Evolutionary conservation across 495 filamentous ascomycete species (phyloP).

Genomic region (Penicillium lagena): DNA sequence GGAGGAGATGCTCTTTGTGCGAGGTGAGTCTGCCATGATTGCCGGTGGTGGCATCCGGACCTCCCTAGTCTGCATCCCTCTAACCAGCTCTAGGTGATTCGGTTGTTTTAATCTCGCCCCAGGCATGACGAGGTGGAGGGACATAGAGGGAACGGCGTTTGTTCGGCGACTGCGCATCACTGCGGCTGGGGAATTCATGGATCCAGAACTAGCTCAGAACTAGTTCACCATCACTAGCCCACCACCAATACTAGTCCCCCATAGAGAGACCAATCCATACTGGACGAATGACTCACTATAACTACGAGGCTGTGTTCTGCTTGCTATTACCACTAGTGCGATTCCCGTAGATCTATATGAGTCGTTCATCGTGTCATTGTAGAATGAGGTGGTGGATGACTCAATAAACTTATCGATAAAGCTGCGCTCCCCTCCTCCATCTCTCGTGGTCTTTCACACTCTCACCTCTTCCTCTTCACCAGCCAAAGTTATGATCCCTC

Average conservation of each 20-base stretch:
- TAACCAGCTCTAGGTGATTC: constrained; percentile 64
- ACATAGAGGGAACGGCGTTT: constrained; percentile 9
- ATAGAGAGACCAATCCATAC: constrained; percentile 16
- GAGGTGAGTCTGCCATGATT: constrained; percentile 54
- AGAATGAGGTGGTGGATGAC: constrained; percentile 15
- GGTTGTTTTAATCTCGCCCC: constrained; percentile 90
- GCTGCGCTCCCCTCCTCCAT: constrained; percentile 13
- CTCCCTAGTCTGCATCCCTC: constrained; percentile 3
- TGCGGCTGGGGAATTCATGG: no score
- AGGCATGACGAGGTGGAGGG: constrained; percentile 36
- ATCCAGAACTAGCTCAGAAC: no score
- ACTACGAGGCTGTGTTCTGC: constrained; percentile 24
- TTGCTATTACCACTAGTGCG: no score
- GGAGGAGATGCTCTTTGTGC: constrained; percentile 98
- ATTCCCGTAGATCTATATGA: no score
- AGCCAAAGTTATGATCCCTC: constrained; percentile 37
- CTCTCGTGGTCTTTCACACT: constrained; percentile 1
- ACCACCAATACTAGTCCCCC: no score
- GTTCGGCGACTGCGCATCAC: constrained; percentile 10
- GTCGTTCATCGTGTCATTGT: neutral
- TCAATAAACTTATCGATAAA: constrained; percentile 36
- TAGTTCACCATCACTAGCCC: no score
- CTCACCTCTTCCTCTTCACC: constrained; percentile 3
- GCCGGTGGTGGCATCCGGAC: neutral
- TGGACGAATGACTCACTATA: constrained; percentile 14